Evolutionary conservation across 2,329 filamentous ascomycete genomes (phyloP), one percentile per base, ranked within the genome.

Genomic region (Aspergillus sergii): DNA sequence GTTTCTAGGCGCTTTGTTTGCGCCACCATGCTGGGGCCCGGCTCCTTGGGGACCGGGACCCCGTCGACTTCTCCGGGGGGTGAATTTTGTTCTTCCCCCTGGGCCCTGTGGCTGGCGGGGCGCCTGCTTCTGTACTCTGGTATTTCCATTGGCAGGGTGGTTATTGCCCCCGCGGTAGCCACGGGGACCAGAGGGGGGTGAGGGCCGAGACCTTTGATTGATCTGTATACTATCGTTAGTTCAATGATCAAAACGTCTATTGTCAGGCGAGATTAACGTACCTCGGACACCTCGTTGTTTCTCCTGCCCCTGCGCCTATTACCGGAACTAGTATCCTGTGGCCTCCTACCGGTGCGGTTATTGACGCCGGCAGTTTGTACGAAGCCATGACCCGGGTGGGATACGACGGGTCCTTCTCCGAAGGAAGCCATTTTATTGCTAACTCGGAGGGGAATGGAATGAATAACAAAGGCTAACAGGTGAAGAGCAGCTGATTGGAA

Each of bases 381-480:
- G 48, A 51, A 6, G 28, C 48, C 48, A 1, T 51, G 28, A 51
- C 48, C 48, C 48, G 26, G 26, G 48, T 51, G 28, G 28, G 4
- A 51, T 10, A 51, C 48, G 19, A 51, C 48, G 48, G 48, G n/a
- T 64, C 46, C 51, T 51, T 58, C 43, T 45, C n/a, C 46, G 28
- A 23, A 53, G 56, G 7, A 32, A 61, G 58, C 58, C 58, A 60
- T 60, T 7, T 59, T 57, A 28, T 65, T 57, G n/a, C 46, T 50
- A 4, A n/a, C 23, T 39, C 26, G 19, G 41, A 11, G 54, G 43
- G 23, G 45, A 32, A 32, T 10, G 26, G 19, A 16, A 28, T 28
- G 4, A 30, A 16, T 28, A 54, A 55, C 51, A 55, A 39, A 21
- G 3, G 21, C 8, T 55, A 55, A 21, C 51, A 36, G 21, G n/a